Base-by-base conservation (phyloP, 2,329 filamentous ascomycete species). In the Myriosclerotinia duriaeana region DNA sequence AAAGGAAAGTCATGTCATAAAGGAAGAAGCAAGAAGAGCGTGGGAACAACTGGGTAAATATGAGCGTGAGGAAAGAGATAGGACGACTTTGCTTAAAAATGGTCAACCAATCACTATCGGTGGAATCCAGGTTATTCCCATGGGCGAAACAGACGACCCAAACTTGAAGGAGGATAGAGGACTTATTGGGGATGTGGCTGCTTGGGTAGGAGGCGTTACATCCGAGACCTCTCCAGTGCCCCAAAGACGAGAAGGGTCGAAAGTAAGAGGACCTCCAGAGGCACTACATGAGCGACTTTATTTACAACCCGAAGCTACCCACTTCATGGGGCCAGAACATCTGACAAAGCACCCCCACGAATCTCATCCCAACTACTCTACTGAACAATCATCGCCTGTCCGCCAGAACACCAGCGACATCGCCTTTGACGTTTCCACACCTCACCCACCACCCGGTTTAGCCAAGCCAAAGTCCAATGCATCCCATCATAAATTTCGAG, bases 31-130 rank as follows among this genome's bases (percentile, higher is more conserved):
- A 9, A 88, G 94, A 50, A 87, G 95, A 67, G 95, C 95, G 0
- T 99, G 95, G 95, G 95, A 99, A 79, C 94, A 98, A 78, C 86
- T 99, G 1, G 95, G 95, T 34, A 86, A 93, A 60, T 87, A 93
- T 64, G 95, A 98, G 78, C 92, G 97, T 75, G 92, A 96, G 78
- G 94, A 97, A 78, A 87, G 94, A 12, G 93, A 97, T 69, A 86
- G 92, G 54, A 95, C 91, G 2, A 84, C 87, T 40, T 93, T 92
- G 26, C 81, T 99, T 30, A 88, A 94, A 73, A 90, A 91, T 69
- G 95, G 95, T 8, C 87, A 92, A 69, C 91, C 94, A 17, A 97
- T 93, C 1, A 83, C 96, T 55, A 91, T 99, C 14, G 93, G 93
- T 59, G 94, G 94, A 53, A 92, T 98, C 14, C 93, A 97, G 75